Evolutionary conservation across 208 protist genomes (phyloP).

Genomic region (Acanthamoeba divionensis): DNA sequence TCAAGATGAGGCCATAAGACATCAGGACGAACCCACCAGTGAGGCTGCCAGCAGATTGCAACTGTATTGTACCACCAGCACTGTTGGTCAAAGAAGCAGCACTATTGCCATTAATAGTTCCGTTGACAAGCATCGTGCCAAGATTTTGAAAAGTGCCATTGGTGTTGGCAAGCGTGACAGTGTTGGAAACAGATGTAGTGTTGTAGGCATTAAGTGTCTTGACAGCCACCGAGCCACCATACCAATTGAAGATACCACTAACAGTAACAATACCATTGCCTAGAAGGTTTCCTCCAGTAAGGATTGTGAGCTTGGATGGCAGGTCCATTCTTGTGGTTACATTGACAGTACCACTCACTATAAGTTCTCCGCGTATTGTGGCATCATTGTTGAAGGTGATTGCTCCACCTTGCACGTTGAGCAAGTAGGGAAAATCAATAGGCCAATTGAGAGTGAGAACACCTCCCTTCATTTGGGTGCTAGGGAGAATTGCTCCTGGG

Average conservation of each 20-base stretch:
- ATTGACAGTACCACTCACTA: not conserved
- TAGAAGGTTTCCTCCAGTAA: not conserved
- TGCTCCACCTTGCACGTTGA: constrained; percentile 5
- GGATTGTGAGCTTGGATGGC: not conserved
- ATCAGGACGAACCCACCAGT: too few relatives aligned
- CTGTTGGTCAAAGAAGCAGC: too few relatives aligned
- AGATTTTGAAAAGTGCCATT: too few relatives aligned
- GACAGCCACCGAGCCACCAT: too few relatives aligned
- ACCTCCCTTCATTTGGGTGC: not conserved
- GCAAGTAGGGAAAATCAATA: not conserved
- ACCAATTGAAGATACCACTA: constrained; percentile 9
- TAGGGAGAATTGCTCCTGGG: not conserved
- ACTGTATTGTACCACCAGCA: too few relatives aligned
- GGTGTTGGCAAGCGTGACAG: too few relatives aligned
- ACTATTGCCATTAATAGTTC: too few relatives aligned
- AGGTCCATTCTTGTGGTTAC: not conserved
- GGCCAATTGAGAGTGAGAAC: constrained; percentile 1
- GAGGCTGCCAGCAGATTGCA: too few relatives aligned
- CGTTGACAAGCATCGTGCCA: too few relatives aligned
- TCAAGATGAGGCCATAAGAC: too few relatives aligned
- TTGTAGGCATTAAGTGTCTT: too few relatives aligned
- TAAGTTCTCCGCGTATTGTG: constrained; percentile 16
- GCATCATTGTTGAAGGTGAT: constrained; percentile 29
- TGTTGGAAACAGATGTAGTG: too few relatives aligned
- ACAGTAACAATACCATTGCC: not conserved